These are phyloP conservation scores for Tuber umbilicatum DNA, from an alignment of 495 filamentous ascomycete genomes.

Conservation along the genomic window DNA sequence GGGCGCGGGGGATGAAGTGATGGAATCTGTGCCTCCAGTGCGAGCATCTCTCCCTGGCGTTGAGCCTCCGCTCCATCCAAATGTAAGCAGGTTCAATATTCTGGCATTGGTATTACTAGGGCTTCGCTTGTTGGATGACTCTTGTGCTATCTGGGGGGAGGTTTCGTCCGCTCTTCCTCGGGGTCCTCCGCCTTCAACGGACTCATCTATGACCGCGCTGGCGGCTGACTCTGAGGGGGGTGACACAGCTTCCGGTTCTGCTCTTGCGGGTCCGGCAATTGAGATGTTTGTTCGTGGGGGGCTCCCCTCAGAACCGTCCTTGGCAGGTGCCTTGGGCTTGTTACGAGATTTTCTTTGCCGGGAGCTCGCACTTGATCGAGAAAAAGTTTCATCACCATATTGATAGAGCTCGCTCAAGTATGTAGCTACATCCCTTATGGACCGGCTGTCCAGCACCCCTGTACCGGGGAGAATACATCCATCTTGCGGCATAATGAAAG, in stretches of 20 bases:
- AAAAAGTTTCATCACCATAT: conserved; percentile 28
- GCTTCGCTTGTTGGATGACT: conserved; percentile 15
- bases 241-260: conserved; percentile 10
- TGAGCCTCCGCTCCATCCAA: conserved; percentile 39
- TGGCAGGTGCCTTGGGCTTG: conserved; percentile 16
- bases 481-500: conserved; percentile 34
- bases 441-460: conserved; percentile 28
- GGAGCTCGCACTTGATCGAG: conserved; percentile 10
- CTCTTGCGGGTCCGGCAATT: conserved; percentile 7
- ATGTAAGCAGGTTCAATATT: conserved; percentile 39
- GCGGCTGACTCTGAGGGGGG: conserved; percentile 8
- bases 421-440: conserved; percentile 33
- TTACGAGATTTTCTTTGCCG: conserved; percentile 24
- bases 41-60: conserved; percentile 2
- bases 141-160: conserved; percentile 3
- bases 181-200: not conserved
- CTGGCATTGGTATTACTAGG: conserved; percentile 32
- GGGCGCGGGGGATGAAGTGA: conserved; percentile 8
- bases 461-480: conserved; percentile 41
- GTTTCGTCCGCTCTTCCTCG: conserved; percentile 7
- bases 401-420: conserved; percentile 38
- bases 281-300: conserved; percentile 15
- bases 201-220: not conserved
- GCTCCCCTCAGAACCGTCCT: not conserved
- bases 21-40: conserved; percentile 3